phyloP scores from a whole-genome alignment of 106 monocot genomes.

The Dioscorea dumetorum region DNA sequence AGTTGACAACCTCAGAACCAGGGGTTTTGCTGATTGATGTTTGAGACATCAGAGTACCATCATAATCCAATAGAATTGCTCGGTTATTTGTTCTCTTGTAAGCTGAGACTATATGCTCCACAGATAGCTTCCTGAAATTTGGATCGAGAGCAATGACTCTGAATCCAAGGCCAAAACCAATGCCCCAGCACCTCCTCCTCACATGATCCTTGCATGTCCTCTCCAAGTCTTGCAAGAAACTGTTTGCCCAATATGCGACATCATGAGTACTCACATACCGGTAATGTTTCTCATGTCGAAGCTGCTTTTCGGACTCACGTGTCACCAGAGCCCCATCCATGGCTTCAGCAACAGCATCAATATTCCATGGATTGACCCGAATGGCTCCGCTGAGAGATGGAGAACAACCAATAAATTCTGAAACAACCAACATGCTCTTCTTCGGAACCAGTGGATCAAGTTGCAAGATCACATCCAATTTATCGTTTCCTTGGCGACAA shows the following conservation, averaged over 20 bases:
- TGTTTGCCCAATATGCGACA: slow-evolving; percentile 48
- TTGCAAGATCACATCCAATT: slow-evolving; percentile 16
- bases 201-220: slow-evolving; percentile 42
- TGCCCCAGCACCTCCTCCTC: slow-evolving; percentile 42
- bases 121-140: slow-evolving; percentile 40
- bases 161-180: slow-evolving; percentile 43
- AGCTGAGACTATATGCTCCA: slow-evolving; percentile 35
- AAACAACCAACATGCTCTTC: slow-evolving; percentile 46
- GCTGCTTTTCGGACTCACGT: slow-evolving; percentile 29
- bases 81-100: slow-evolving; percentile 44
- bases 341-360: slow-evolving; percentile 45
- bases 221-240: slow-evolving; percentile 41
- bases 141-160: slow-evolving; percentile 45
- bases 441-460: slow-evolving; percentile 13
- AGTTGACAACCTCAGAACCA: slow-evolving; percentile 18
- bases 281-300: slow-evolving; percentile 48
- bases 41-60: slow-evolving; percentile 46
- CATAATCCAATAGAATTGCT: slow-evolving; percentile 44
- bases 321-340: slow-evolving; percentile 33
- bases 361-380: slow-evolving; percentile 49
- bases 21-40: slow-evolving; percentile 39
- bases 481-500: slow-evolving; percentile 36
- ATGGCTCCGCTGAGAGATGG: slow-evolving; percentile 52
- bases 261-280: slow-evolving; percentile 46
- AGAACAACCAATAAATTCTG: slow-evolving; percentile 47